phyloP scores from a whole-genome alignment of 2,329 filamentous ascomycete species.

The Botrytis porri region DNA sequence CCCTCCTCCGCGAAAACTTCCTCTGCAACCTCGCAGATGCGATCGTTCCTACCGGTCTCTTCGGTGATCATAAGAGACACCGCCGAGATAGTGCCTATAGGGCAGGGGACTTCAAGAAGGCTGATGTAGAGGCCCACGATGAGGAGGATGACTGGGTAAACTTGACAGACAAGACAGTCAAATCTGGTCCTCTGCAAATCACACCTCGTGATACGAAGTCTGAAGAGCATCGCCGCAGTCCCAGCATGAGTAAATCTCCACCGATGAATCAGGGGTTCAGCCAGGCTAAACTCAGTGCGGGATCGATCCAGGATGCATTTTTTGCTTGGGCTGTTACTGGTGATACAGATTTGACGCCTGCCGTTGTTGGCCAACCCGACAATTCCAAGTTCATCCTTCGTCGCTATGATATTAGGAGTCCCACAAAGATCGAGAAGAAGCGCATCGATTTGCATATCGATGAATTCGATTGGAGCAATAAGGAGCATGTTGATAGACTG shows the following conservation, averaged over 20 bases:
- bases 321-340: not conserved
- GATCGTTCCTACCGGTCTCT: not conserved
- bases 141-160: constrained; percentile 8
- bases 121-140: not conserved
- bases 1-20: constrained; percentile 1
- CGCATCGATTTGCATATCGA: not conserved
- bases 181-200: not conserved
- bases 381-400: not conserved
- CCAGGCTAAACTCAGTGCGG: not conserved
- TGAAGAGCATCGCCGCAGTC: not conserved
- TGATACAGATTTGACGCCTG: not conserved
- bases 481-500: not conserved
- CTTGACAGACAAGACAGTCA: not conserved
- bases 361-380: not conserved
- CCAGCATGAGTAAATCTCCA: not conserved
- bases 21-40: constrained; percentile 2
- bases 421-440: not conserved
- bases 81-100: not conserved
- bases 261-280: not conserved
- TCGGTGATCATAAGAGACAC: not conserved
- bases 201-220: not conserved
- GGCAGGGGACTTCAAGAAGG: not conserved
- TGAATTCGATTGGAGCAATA: not conserved
- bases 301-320: not conserved
- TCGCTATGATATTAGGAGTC: not conserved